Evolutionary conservation across 176 grass and related monocot genomes (phyloP), one percentile per base, ranked within the genome.

Genomic region (Chrysopogon serrulatus): DNA sequence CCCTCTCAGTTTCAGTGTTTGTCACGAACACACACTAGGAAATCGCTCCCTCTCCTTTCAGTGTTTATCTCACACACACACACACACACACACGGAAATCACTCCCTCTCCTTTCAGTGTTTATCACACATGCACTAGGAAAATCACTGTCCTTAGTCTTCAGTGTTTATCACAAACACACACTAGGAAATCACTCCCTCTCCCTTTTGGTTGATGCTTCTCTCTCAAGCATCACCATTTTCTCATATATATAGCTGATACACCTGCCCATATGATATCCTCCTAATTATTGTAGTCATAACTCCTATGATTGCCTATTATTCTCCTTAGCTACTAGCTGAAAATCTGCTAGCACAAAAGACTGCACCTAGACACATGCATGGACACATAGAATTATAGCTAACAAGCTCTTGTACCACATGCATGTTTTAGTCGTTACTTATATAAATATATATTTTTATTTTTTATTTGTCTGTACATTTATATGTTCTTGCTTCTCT

Each of bases 401-500:
- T 15, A 57, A 33, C 67, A 54, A 13, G 23, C 28, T 26, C 8
- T 69, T 62, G 79, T 13, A 49, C 31, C 43, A 69, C 7, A 54
- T 78, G 8, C 53, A 26, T 76, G 26, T 5, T 88, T 71, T 86
- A 65, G 39, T 64, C 31, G 5, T 56, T 21, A 39, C 56, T 42
- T 56, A 27, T 51, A 68, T 37, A 48, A 32, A 62, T 78, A 49
- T 71, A 48, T 49, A 49, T 39, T 6, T 7, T 6, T 4, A 1
- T 23, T 56, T 56, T 56, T n/a, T 39, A 8, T 72, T 79, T 21
- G 10, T 51, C n/a, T 30, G 9, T 51, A 49, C 42, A 71, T 51
- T 8, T 71, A 31, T 73, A 80, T 80, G 31, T 31, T 33, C 41
- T 79, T 82, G 15, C 30, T 82, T 49, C 35, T 65, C 17, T 85